Evolutionary conservation across 371 early-diverging fungal species (phyloP).

Genomic region (Mortierella sp.): DNA sequence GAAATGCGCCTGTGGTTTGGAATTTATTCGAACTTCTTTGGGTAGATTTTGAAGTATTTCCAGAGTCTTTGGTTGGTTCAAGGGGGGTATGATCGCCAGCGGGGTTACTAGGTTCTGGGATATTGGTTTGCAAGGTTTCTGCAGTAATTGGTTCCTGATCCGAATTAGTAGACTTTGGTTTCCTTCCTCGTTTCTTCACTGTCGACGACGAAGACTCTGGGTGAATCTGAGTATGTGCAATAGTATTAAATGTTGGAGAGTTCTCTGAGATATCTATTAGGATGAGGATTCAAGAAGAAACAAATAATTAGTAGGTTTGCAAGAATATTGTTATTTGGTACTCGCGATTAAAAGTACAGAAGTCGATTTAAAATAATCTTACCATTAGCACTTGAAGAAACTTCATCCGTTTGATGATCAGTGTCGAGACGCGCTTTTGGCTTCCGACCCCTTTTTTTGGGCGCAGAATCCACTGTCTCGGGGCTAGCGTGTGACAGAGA

Average conservation of each 20-base stretch:
- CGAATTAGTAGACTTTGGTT: constrained; percentile 19
- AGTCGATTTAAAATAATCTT: not conserved
- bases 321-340: not conserved
- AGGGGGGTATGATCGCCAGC: constrained; percentile 7
- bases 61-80: not conserved
- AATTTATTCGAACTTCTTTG: constrained; percentile 25
- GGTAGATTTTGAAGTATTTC: not conserved
- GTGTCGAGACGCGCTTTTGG: not conserved
- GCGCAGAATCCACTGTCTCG: not conserved
- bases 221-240: not conserved
- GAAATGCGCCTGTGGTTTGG: constrained; percentile 66
- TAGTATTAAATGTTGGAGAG: not conserved
- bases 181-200: constrained; percentile 22
- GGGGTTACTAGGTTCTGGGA: constrained; percentile 4
- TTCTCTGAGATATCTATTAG: not conserved
- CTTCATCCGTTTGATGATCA: not conserved
- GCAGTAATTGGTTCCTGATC: not conserved
- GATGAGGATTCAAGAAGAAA: no score
- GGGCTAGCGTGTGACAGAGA: not conserved
- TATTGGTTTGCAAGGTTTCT: not conserved
- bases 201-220: not conserved
- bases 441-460: constrained; percentile 9
- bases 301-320: not conserved
- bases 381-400: not conserved
- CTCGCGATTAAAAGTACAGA: no score